A percentile compares a stretch with the other conserved stretches of the same genome.
Conservation (phyloP, 148 eudicot species). For the Chenopodium album region DNA sequence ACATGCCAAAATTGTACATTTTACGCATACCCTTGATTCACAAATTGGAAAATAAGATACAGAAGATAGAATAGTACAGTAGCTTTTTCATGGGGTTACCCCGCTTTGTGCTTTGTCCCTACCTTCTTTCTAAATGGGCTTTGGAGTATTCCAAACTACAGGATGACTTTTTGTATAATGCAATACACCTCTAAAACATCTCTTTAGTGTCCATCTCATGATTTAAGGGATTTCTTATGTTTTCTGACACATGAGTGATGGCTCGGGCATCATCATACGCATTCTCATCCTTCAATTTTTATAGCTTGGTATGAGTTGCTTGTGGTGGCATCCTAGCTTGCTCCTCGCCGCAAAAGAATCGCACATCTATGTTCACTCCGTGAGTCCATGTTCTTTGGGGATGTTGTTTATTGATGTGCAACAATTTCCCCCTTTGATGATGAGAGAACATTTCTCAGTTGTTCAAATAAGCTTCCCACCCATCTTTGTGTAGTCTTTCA, state of each 20-base stretch:
- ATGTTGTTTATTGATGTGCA: neutral
- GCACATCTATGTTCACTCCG: neutral
- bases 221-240: neutral
- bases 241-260: neutral
- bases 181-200: neutral
- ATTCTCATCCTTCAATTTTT: neutral
- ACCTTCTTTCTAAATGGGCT: too few relatives aligned
- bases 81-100: too few relatives aligned
- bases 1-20: too few relatives aligned
- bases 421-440: neutral
- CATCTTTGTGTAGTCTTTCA: constrained; percentile 60
- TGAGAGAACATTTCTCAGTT: constrained; percentile 21
- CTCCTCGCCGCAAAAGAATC: neutral
- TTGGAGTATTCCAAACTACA: neutral
- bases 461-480: constrained; percentile 70
- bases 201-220: neutral
- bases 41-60: too few relatives aligned
- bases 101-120: too few relatives aligned
- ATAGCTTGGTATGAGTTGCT: neutral
- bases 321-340: neutral
- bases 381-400: too few relatives aligned
- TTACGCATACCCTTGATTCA: too few relatives aligned
- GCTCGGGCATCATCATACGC: neutral
- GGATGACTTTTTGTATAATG: too few relatives aligned
- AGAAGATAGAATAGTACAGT: too few relatives aligned